Conservation (phyloP, 805 yeast species). For the Saturnispora halmiae region DNA sequence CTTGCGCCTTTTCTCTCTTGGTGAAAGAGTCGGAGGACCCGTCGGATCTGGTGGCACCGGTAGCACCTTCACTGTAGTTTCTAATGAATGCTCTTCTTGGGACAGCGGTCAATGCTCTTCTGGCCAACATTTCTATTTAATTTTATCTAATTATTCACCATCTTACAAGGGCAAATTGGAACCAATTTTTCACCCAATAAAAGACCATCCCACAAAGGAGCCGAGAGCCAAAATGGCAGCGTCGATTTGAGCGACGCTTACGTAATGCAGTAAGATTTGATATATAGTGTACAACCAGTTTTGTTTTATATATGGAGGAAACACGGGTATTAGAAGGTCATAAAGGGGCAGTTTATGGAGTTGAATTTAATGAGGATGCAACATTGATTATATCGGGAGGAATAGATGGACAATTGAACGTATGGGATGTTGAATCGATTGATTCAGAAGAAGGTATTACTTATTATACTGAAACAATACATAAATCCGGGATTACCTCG, state of each 20-base stretch:
- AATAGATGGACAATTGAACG: conserved; percentile 38
- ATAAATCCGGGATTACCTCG: conserved; percentile 57
- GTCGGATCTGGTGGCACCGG: conserved; percentile 49
- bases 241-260: not conserved
- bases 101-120: conserved; percentile 32
- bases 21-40: conserved; percentile 53
- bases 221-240: conserved; percentile 5
- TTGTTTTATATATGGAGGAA: not conserved
- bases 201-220: no score
- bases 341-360: conserved; percentile 42
- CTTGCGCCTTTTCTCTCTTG: conserved; percentile 90
- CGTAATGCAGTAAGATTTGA: not conserved
- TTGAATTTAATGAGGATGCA: conserved; percentile 46
- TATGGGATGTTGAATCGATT: conserved; percentile 3
- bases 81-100: conserved; percentile 27
- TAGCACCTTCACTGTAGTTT: conserved; percentile 47
- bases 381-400: conserved; percentile 53
- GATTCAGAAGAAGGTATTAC: not conserved
- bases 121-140: conserved; percentile 26
- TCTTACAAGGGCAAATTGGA: not conserved
- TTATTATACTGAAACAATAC: conserved; percentile 20
- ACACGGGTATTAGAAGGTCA: conserved; percentile 37
- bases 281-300: not conserved
- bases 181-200: conserved; percentile 1
- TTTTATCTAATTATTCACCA: not conserved